Percentiles rank a stretch among this genome's conserved stretches.
phyloP scores from a whole-genome alignment of 1,284 basidiomycete species.

The Fomitopsis palustris region DNA sequence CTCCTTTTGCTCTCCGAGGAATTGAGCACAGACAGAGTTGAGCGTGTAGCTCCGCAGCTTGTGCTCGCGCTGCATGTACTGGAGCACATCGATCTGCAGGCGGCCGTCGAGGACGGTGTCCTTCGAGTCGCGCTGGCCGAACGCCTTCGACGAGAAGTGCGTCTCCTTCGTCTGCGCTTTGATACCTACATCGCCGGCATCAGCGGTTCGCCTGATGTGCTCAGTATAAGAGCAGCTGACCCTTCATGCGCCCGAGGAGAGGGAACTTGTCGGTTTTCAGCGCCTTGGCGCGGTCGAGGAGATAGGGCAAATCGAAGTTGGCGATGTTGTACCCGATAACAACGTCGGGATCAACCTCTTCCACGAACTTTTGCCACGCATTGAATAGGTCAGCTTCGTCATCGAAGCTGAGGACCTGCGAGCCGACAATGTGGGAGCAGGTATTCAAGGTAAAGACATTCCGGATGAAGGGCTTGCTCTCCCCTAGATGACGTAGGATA shows the following conservation, averaged over 20 bases:
- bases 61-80: conserved; percentile 96
- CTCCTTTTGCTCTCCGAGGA: conserved; percentile 95
- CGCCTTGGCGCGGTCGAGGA: conserved; percentile 85
- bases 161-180: conserved; percentile 84
- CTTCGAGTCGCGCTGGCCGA: conserved; percentile 93
- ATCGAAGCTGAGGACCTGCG: conserved; percentile 85
- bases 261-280: conserved; percentile 74
- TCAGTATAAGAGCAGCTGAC: conserved; percentile 35
- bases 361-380: conserved; percentile 83
- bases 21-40: conserved; percentile 94
- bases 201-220: background rate
- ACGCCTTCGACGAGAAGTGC: conserved; percentile 95
- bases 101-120: conserved; percentile 88
- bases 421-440: conserved; percentile 91
- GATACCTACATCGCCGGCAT: conserved; percentile 42
- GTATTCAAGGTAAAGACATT: conserved; percentile 96
- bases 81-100: conserved; percentile 88
- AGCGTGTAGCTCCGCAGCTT: conserved; percentile 94
- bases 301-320: conserved; percentile 92
- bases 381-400: conserved; percentile 73
- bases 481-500: conserved; percentile 49
- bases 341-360: conserved; percentile 87
- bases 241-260: conserved; percentile 74
- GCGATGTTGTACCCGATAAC: conserved; percentile 93
- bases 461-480: conserved; percentile 86